Evolutionary conservation across 495 filamentous ascomycete species (phyloP).

Genomic region (Parathielavia hyrcaniae): DNA sequence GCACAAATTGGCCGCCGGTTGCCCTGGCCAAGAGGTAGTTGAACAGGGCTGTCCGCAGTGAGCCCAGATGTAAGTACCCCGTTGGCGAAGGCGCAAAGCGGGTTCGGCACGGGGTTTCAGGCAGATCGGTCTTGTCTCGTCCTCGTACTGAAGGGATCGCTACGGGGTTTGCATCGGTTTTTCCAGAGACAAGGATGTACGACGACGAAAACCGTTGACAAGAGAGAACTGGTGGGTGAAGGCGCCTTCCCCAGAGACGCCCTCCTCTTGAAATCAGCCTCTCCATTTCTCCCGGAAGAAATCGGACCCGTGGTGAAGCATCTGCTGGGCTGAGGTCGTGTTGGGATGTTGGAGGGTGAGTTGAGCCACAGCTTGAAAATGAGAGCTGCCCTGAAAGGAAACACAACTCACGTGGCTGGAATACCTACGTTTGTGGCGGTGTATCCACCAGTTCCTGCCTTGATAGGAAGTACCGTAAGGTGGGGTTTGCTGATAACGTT

Average conservation of each 20-base stretch:
- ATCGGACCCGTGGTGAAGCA: not conserved
- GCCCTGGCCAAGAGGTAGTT: conserved; percentile 84
- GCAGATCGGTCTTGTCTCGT: conserved; percentile 33
- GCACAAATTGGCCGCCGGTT: conserved; percentile 86
- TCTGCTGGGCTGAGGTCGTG: not conserved
- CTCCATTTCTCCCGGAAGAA: conserved; percentile 4
- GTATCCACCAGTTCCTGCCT: not conserved
- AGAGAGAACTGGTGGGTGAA: not conserved
- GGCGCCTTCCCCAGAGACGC: not conserved
- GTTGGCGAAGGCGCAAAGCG: conserved; percentile 96
- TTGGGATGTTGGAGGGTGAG: not conserved
- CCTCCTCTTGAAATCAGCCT: not conserved
- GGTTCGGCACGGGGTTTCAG: conserved; percentile 67
- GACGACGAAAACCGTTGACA: conserved; percentile 1
- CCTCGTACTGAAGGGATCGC: not conserved
- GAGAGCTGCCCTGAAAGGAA: not conserved
- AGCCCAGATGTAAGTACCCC: conserved; percentile 87
- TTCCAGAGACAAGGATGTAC: not conserved
- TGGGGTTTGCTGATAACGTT: conserved; percentile 1
- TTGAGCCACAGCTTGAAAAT: conserved; percentile 8
- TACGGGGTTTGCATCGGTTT: not conserved
- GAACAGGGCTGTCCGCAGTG: conserved; percentile 82
- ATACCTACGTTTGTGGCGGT: conserved; percentile 4
- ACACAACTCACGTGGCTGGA: not conserved
- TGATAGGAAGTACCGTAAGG: conserved; percentile 9